These are phyloP conservation scores for Penicillium sp. DNA, from an alignment of 2,329 filamentous ascomycete species.

Conservation along the genomic window DNA sequence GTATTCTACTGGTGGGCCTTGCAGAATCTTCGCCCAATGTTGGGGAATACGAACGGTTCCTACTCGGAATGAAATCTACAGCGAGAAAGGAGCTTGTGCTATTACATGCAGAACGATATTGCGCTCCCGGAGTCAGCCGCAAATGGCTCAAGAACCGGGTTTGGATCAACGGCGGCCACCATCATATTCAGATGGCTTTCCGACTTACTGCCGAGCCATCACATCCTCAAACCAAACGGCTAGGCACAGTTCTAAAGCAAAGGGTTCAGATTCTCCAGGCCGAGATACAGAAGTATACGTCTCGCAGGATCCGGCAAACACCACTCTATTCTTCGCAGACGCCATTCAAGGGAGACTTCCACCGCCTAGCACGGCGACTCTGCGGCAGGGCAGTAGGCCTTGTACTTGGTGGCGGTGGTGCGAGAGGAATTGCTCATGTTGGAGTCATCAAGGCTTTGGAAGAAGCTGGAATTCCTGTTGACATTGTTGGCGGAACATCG, in stretches of 20 bases:
- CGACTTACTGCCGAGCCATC: slow-evolving; percentile 75
- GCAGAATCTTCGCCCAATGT: slow-evolving; percentile 89
- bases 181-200: slow-evolving; percentile 96
- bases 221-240: slow-evolving; percentile 74
- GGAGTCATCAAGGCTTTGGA: slow-evolving; percentile 94
- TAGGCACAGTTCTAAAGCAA: slow-evolving; percentile 86
- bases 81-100: slow-evolving; percentile 91
- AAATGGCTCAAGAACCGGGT: slow-evolving; percentile 90
- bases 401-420: slow-evolving; percentile 91
- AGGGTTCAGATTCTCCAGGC: slow-evolving; percentile 93
- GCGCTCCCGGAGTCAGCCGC: slow-evolving; percentile 79
- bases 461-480: slow-evolving; percentile 94
- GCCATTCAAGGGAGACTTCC: slow-evolving; percentile 95
- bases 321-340: slow-evolving; percentile 90
- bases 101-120: slow-evolving; percentile 87
- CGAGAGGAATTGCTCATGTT: slow-evolving; percentile 87
- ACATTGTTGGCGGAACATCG: slow-evolving; percentile 92
- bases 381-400: slow-evolving; percentile 95
- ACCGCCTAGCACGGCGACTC: slow-evolving; percentile 83
- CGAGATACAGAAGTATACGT: slow-evolving; percentile 98
- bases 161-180: slow-evolving; percentile 98
- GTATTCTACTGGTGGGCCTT: slow-evolving; percentile 88
- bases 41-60: slow-evolving; percentile 94
- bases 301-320: slow-evolving; percentile 83
- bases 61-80: slow-evolving; percentile 96